phyloP scores from a whole-genome alignment of 768 basidiomycete genomes.

The Paxillus ammoniavirescens region DNA sequence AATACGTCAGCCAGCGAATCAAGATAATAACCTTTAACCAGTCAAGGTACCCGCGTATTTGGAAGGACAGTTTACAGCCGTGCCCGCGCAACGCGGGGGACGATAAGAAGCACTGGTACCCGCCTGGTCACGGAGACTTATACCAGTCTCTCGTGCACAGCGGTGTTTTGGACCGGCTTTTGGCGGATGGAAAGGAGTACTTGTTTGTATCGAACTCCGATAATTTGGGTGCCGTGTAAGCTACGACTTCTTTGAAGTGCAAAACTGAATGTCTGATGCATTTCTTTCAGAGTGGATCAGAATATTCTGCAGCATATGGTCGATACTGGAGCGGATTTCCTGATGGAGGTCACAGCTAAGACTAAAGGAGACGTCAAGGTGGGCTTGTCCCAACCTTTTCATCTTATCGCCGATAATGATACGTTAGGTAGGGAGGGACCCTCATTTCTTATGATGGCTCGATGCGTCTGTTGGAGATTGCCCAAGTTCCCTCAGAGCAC shows the following conservation, averaged over 20 bases:
- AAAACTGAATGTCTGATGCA: conserved; percentile 3
- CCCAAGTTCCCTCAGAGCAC: conserved; percentile 91
- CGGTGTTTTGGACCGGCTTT: conserved; percentile 85
- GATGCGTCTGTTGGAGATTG: conserved; percentile 87
- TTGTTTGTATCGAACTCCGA: conserved; percentile 98
- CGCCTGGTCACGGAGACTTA: conserved; percentile 94
- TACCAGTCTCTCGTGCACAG: conserved; percentile 91
- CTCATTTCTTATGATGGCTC: conserved; percentile 89
- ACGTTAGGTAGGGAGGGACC: conserved; percentile 62
- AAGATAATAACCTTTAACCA: conserved; percentile 93
- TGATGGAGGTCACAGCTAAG: conserved; percentile 97
- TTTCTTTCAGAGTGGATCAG: conserved; percentile 62
- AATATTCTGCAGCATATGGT: conserved; percentile 87
- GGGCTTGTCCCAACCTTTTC: background rate
- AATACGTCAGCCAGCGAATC: conserved; percentile 93
- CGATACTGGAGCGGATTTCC: conserved; percentile 75
- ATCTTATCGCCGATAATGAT: background rate
- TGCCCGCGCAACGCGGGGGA: conserved; percentile 74
- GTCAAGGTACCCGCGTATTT: conserved; percentile 91
- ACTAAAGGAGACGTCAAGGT: conserved; percentile 81
- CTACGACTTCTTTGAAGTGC: conserved; percentile 9
- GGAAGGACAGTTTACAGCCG: conserved; percentile 85
- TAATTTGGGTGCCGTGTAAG: conserved; percentile 89
- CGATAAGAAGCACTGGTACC: conserved; percentile 94
- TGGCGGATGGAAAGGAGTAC: conserved; percentile 93